Conservation (phyloP, 108 stramenopile species). For the Bacterosira constricta region DNA sequence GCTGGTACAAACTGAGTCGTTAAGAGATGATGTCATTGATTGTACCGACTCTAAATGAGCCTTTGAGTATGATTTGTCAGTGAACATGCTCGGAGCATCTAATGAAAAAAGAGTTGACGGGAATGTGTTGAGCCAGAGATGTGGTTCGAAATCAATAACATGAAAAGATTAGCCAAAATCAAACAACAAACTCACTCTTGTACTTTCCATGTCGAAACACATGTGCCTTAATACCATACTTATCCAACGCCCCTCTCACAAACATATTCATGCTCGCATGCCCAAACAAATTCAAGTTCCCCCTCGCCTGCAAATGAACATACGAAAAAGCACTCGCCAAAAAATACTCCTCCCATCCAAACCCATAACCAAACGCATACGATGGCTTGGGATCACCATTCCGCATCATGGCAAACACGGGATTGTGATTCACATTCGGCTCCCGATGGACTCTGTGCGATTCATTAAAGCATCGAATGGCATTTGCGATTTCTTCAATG, state of each 20-base stretch:
- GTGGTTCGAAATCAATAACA: neutral
- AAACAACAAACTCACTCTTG: slow-evolving; percentile 55
- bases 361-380: slow-evolving; percentile 53
- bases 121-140: no score
- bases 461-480: slow-evolving; percentile 69
- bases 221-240: slow-evolving; percentile 74
- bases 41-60: slow-evolving; percentile 58
- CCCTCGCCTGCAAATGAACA: slow-evolving; percentile 67
- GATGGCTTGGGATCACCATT: slow-evolving; percentile 34
- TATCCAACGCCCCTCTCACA: slow-evolving; percentile 54
- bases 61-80: slow-evolving; percentile 56
- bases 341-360: slow-evolving; percentile 69
- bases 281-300: slow-evolving; percentile 70
- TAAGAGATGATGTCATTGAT: slow-evolving; percentile 49
- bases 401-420: slow-evolving; percentile 52
- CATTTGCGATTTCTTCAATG: slow-evolving; percentile 78
- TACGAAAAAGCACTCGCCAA: slow-evolving; percentile 68
- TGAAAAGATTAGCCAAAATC: no score
- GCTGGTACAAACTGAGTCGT: slow-evolving; percentile 50
- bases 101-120: neutral
- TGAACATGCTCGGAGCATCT: slow-evolving; percentile 70
- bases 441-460: slow-evolving; percentile 70
- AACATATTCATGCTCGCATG: slow-evolving; percentile 51
- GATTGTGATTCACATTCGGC: slow-evolving; percentile 53
- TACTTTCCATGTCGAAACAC: slow-evolving; percentile 83